Evolutionary conservation across 305 asterid species (phyloP).

Genomic region (Fraxinus paxiana): DNA sequence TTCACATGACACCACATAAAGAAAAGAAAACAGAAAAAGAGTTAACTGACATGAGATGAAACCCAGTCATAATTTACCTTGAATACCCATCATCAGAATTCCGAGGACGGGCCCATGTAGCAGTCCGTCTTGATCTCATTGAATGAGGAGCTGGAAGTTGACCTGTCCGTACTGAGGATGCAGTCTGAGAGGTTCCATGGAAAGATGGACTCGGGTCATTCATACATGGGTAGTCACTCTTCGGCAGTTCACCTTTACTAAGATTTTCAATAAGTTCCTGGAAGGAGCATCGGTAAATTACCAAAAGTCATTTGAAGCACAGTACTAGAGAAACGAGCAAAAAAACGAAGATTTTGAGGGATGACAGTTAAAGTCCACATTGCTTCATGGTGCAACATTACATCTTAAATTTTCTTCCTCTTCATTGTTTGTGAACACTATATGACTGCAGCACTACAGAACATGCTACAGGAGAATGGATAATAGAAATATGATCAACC

Average conservation of each 20-base stretch:
- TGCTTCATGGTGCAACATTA: not conserved
- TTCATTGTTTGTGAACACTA: not conserved
- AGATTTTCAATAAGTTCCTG: slow-evolving; percentile 90
- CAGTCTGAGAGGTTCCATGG: slow-evolving; percentile 57
- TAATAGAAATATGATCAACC: not conserved
- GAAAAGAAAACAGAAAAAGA: not conserved
- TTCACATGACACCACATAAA: slow-evolving; percentile 7
- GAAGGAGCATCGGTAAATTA: slow-evolving; percentile 23
- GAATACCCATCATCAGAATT: slow-evolving; percentile 96
- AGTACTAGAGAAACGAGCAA: not conserved
- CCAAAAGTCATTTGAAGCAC: not conserved
- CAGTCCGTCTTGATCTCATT: slow-evolving; percentile 84
- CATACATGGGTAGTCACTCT: slow-evolving; percentile 88
- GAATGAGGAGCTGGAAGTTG: slow-evolving; percentile 73
- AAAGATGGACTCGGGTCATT: slow-evolving; percentile 89
- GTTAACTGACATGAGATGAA: not conserved
- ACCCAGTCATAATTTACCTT: slow-evolving; percentile 44
- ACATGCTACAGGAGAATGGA: not conserved
- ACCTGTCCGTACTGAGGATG: slow-evolving; percentile 51
- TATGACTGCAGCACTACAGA: not conserved
- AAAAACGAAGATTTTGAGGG: not conserved
- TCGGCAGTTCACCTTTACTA: slow-evolving; percentile 76
- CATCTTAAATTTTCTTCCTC: not conserved
- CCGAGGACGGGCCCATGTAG: slow-evolving; percentile 98
- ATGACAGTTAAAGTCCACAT: not conserved